A percentile compares a stretch with the other conserved stretches of the same genome.
Conservation (phyloP, 495 filamentous ascomycete species). For the Coniosporium apollinis region DNA sequence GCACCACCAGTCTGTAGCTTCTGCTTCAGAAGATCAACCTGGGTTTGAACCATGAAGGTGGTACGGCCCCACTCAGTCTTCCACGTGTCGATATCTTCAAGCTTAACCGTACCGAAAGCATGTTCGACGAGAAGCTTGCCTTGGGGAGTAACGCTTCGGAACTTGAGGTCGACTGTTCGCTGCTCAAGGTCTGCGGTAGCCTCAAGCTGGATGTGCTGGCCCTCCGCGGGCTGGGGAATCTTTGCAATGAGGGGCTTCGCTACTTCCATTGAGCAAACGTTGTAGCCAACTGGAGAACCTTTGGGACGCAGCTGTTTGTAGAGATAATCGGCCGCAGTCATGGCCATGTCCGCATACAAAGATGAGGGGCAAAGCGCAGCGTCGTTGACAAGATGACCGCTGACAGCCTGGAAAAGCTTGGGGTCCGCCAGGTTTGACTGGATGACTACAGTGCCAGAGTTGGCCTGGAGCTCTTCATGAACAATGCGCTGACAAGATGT, state of each 20-base stretch:
- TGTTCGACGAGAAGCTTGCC: constrained; percentile 24
- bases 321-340: constrained; percentile 31
- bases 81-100: constrained; percentile 24
- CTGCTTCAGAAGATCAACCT: constrained; percentile 25
- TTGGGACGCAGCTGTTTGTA: constrained; percentile 26
- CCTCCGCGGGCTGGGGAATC: constrained; percentile 20
- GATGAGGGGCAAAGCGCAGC: constrained; percentile 28
- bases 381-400: constrained; percentile 27
- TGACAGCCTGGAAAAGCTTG: constrained; percentile 22
- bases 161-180: constrained; percentile 19
- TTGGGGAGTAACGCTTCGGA: constrained; percentile 23
- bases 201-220: constrained; percentile 26
- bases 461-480: constrained; percentile 22
- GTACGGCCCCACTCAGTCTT: constrained; percentile 23
- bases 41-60: constrained; percentile 27
- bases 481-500: constrained; percentile 27
- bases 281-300: constrained; percentile 18
- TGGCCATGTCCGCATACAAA: constrained; percentile 33
- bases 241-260: constrained; percentile 24
- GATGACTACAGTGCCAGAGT: constrained; percentile 21
- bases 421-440: constrained; percentile 24
- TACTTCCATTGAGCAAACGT: constrained; percentile 27
- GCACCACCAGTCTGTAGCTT: constrained; percentile 25
- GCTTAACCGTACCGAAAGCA: constrained; percentile 22
- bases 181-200: constrained; percentile 25